These are phyloP conservation scores for Gynostemma pentaphyllum DNA, from an alignment of 306 rosid genomes.

Conservation along the genomic window DNA sequence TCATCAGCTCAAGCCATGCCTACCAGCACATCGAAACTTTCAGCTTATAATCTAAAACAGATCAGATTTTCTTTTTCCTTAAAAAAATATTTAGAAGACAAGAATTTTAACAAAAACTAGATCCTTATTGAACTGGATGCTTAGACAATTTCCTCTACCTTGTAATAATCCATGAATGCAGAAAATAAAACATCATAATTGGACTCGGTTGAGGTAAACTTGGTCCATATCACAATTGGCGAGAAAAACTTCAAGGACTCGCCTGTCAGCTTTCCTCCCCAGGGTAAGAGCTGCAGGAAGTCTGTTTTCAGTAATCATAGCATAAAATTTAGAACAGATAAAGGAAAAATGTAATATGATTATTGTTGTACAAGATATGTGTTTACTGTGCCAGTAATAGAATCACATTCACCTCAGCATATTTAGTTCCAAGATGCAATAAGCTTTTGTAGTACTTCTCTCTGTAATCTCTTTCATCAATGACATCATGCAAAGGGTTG, in stretches of 20 bases:
- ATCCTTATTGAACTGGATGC: neutral
- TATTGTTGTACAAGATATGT: neutral
- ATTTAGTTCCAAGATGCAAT: slow-evolving; percentile 64
- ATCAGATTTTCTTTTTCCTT: neutral
- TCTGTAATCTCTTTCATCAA: slow-evolving; percentile 40
- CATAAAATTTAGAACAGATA: slow-evolving; percentile 25
- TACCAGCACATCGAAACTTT: slow-evolving; percentile 12
- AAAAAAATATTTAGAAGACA: neutral
- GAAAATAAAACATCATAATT: slow-evolving; percentile 49
- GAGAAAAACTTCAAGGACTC: slow-evolving; percentile 79
- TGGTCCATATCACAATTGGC: slow-evolving; percentile 94
- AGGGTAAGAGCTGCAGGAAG: slow-evolving; percentile 88
- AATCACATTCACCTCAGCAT: slow-evolving; percentile 48
- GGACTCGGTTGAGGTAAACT: slow-evolving; percentile 45
- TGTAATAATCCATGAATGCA: slow-evolving; percentile 81
- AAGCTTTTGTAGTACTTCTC: slow-evolving; percentile 69
- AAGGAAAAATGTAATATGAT: neutral
- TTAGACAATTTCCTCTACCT: slow-evolving; percentile 30
- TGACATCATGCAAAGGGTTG: slow-evolving; percentile 79
- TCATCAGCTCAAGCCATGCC: slow-evolving; percentile 67
- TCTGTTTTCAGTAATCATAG: slow-evolving; percentile 42
- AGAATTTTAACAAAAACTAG: neutral
- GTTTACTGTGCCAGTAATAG: neutral
- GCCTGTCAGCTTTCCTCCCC: slow-evolving; percentile 97
- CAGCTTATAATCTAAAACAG: slow-evolving; percentile 1